Evolutionary conservation across 176 grass and related monocot species (phyloP).

Genomic region (Hyparrhenia diplandra): DNA sequence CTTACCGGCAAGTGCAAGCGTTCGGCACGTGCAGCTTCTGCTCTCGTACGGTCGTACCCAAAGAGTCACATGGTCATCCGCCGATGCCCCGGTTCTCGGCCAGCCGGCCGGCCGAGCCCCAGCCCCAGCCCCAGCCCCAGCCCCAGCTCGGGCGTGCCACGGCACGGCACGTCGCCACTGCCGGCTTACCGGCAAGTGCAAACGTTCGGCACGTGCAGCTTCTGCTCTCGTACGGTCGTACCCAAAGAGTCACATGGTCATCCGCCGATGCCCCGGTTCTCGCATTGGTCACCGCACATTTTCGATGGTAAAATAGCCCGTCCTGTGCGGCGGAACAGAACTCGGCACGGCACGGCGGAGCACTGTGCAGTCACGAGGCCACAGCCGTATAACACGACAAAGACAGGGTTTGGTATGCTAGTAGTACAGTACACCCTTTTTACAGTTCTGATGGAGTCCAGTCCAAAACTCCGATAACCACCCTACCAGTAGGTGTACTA

Average conservation of each 20-base stretch:
- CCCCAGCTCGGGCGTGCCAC: background rate
- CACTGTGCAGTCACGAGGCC: background rate
- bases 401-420: too few species aligned
- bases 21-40: background rate
- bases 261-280: background rate
- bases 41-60: background rate
- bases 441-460: too few species aligned
- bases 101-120: too few species aligned
- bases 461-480: too few species aligned
- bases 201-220: background rate
- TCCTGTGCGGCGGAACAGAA: background rate
- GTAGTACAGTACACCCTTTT: too few species aligned
- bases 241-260: background rate
- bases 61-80: background rate
- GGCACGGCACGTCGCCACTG: background rate
- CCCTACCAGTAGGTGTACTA: too few species aligned
- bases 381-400: background rate
- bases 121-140: too few species aligned
- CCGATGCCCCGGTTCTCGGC: background rate
- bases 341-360: background rate
- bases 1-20: background rate
- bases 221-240: background rate
- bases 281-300: background rate
- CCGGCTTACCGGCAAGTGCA: background rate
- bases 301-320: background rate